Evolutionary conservation across 1,284 basidiomycete species (phyloP).

Genomic region (Coriolopsis trogii): DNA sequence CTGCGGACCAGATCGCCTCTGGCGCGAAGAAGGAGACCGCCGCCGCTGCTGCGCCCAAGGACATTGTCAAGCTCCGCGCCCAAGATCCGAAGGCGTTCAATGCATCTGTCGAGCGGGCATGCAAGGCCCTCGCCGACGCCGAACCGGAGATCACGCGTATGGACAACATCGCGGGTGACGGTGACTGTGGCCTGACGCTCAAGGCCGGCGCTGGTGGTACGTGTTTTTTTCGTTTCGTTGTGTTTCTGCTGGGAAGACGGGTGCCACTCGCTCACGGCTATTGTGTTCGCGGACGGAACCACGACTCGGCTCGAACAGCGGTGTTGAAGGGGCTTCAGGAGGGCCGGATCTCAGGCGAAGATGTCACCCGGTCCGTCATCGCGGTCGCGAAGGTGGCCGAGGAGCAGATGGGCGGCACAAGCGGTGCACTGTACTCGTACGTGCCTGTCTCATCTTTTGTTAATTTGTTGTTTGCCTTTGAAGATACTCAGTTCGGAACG

Average conservation of each 20-base stretch:
- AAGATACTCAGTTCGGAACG: not conserved
- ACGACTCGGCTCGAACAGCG: slow-evolving; percentile 38
- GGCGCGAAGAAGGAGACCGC: slow-evolving; percentile 20
- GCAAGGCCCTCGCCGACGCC: slow-evolving; percentile 70
- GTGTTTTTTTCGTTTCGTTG: slow-evolving; percentile 5
- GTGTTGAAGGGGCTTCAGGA: slow-evolving; percentile 53
- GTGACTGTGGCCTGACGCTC: slow-evolving; percentile 85
- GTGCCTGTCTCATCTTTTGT: slow-evolving; percentile 35
- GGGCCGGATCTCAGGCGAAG: slow-evolving; percentile 56
- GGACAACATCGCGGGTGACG: slow-evolving; percentile 81
- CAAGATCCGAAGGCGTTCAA: slow-evolving; percentile 54
- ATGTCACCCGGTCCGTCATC: slow-evolving; percentile 69
- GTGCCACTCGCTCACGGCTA: not conserved
- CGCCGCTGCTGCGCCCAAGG: slow-evolving; percentile 10
- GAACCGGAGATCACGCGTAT: slow-evolving; percentile 89
- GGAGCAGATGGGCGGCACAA: slow-evolving; percentile 91
- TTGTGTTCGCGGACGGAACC: no score
- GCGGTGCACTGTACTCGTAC: slow-evolving; percentile 89
- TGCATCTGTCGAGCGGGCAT: slow-evolving; percentile 62
- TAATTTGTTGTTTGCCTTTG: not conserved
- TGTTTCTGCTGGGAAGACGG: not conserved
- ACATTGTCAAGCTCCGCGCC: slow-evolving; percentile 38
- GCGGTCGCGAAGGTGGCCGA: slow-evolving; percentile 77
- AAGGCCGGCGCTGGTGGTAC: slow-evolving; percentile 67
- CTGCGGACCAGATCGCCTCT: slow-evolving; percentile 29